Percentiles rank a stretch among this genome's conserved stretches.
Evolutionary conservation across 2,329 filamentous ascomycete genomes (phyloP).

Genomic region (Pseudogymnoascus destructans): DNA sequence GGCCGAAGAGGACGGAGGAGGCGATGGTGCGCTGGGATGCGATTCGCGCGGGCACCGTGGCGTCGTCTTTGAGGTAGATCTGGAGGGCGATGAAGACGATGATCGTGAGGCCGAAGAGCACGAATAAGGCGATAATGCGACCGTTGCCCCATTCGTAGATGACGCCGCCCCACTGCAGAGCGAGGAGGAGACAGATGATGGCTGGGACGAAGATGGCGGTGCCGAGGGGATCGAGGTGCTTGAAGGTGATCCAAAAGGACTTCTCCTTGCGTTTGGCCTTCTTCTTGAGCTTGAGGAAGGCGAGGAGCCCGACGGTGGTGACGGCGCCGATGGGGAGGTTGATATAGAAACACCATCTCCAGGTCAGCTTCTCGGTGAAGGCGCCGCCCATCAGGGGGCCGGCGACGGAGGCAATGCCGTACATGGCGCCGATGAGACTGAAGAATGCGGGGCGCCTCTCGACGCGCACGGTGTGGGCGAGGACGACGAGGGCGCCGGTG

Average conservation of each 20-base stretch:
- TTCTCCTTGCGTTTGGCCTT: slow-evolving; percentile 23
- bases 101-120: slow-evolving; percentile 19
- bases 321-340: slow-evolving; percentile 31
- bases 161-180: slow-evolving; percentile 31
- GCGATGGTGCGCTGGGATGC: slow-evolving; percentile 26
- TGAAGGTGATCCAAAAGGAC: slow-evolving; percentile 30
- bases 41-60: slow-evolving; percentile 28
- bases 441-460: slow-evolving; percentile 16
- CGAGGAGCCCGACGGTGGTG: slow-evolving; percentile 25
- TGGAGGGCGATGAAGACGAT: slow-evolving; percentile 16
- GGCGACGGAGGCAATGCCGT: slow-evolving; percentile 19
- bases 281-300: slow-evolving; percentile 29
- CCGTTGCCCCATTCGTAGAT: slow-evolving; percentile 28
- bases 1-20: slow-evolving; percentile 23
- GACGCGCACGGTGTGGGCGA: slow-evolving; percentile 19
- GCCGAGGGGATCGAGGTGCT: slow-evolving; percentile 27
- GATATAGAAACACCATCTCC: slow-evolving; percentile 26
- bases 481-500: slow-evolving; percentile 22
- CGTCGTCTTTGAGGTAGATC: slow-evolving; percentile 14
- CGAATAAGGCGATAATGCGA: slow-evolving; percentile 26
- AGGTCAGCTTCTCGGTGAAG: slow-evolving; percentile 27
- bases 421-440: slow-evolving; percentile 18
- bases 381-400: slow-evolving; percentile 29
- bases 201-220: slow-evolving; percentile 20
- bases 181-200: slow-evolving; percentile 27